These are phyloP conservation scores for Boletellus ananiceps DNA, from an alignment of 768 basidiomycete genomes.

Conservation along the genomic window DNA sequence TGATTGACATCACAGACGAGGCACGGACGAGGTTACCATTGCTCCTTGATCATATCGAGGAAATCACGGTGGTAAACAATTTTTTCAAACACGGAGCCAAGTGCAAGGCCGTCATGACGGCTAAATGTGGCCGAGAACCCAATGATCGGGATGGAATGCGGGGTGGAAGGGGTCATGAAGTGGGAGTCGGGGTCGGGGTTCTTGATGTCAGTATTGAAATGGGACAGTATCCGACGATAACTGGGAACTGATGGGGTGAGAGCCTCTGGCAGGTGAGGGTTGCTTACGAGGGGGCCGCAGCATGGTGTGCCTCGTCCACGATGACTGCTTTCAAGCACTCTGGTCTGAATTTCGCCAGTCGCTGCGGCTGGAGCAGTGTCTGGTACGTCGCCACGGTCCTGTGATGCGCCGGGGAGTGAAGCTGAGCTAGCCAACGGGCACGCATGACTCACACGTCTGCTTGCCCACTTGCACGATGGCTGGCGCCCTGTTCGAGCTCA, in stretches of 20 bases:
- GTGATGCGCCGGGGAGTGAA: background rate
- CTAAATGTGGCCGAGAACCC: slow-evolving; percentile 96
- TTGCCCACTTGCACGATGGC: slow-evolving; percentile 66
- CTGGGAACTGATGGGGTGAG: slow-evolving; percentile 30
- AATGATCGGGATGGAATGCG: slow-evolving; percentile 69
- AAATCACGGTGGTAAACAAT: slow-evolving; percentile 94
- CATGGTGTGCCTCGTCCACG: slow-evolving; percentile 94
- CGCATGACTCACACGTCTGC: slow-evolving; percentile 69
- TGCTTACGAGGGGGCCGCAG: slow-evolving; percentile 81
- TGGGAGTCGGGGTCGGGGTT: slow-evolving; percentile 44
- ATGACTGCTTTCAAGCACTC: slow-evolving; percentile 66
- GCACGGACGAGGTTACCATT: slow-evolving; percentile 52
- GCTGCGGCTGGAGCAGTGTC: slow-evolving; percentile 60
- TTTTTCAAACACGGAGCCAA: slow-evolving; percentile 82
- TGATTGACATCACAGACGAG: background rate
- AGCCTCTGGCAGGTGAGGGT: background rate
- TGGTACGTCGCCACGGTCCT: slow-evolving; percentile 91
- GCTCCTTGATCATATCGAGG: slow-evolving; percentile 86
- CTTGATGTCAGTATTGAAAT: slow-evolving; percentile 68
- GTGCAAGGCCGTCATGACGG: slow-evolving; percentile 84
- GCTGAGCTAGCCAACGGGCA: background rate
- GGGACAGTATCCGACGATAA: slow-evolving; percentile 79
- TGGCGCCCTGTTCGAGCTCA: slow-evolving; percentile 87
- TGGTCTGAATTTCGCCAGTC: slow-evolving; percentile 75
- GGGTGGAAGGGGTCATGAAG: slow-evolving; percentile 34